Conservation (phyloP, 2,329 filamentous ascomycete species). For the Basipetospora chlamydospora region DNA sequence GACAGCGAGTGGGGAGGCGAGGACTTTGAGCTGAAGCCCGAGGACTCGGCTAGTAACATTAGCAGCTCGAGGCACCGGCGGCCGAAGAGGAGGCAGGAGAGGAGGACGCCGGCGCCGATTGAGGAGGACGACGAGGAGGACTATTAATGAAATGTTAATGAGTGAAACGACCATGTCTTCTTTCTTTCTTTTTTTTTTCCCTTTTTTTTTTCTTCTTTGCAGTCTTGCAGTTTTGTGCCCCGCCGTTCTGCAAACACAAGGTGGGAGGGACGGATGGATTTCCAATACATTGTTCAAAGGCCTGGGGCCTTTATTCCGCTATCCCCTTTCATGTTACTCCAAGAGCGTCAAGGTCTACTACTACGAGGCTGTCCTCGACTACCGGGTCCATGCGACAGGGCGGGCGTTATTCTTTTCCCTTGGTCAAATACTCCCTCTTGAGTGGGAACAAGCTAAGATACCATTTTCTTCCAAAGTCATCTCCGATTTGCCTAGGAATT, state of each 20-base stretch:
- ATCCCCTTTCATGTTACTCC: too few relatives aligned
- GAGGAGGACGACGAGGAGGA: slow-evolving; percentile 57
- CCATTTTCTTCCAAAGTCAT: not conserved
- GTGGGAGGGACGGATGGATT: too few relatives aligned
- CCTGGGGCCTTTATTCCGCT: too few relatives aligned
- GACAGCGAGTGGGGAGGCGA: slow-evolving; percentile 46
- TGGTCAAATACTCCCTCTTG: too few relatives aligned
- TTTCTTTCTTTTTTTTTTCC: not conserved
- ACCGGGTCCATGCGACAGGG: too few relatives aligned
- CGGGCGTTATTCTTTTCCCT: too few relatives aligned
- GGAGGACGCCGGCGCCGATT: slow-evolving; percentile 57
- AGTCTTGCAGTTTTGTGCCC: too few relatives aligned
- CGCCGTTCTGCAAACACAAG: too few relatives aligned
- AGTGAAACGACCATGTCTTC: not conserved
- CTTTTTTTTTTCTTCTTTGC: not conserved
- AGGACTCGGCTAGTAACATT: slow-evolving; percentile 72
- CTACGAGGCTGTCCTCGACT: too few relatives aligned
- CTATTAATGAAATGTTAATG: slow-evolving; percentile 1
- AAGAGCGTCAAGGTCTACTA: too few relatives aligned
- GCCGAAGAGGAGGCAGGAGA: slow-evolving; percentile 52
- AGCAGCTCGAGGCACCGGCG: slow-evolving; percentile 53
- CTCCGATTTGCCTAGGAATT: too few relatives aligned
- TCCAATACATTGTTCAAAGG: too few relatives aligned
- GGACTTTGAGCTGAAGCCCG: slow-evolving; percentile 51
- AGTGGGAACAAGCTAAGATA: not conserved